A percentile compares a stretch with the other conserved stretches of the same genome.
Evolutionary conservation across 2,329 filamentous ascomycete species (phyloP).

Genomic region (Beauveria scarabaeidicola): DNA sequence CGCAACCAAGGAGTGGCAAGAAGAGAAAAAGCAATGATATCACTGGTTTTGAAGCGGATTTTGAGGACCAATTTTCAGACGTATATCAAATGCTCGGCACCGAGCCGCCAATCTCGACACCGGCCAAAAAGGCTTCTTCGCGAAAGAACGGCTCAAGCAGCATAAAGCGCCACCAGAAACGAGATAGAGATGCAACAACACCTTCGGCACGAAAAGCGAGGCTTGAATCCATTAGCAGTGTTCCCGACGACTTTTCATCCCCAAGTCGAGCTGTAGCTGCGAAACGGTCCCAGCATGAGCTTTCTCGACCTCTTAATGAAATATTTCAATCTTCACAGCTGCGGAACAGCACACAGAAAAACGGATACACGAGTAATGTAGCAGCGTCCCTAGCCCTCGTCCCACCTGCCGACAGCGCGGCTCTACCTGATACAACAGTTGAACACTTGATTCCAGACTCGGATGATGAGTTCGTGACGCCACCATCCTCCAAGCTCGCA

Average conservation of each 20-base stretch:
- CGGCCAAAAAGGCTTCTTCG: slow-evolving; percentile 14
- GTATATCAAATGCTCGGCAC: slow-evolving; percentile 41
- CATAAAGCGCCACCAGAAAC: slow-evolving; percentile 3
- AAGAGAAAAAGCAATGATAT: slow-evolving; percentile 47
- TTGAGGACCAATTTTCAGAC: slow-evolving; percentile 44
- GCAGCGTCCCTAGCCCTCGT: too few relatives aligned
- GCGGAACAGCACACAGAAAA: neutral
- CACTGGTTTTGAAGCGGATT: slow-evolving; percentile 26
- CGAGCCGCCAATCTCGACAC: slow-evolving; percentile 28
- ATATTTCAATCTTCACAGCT: slow-evolving; percentile 12
- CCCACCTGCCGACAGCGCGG: neutral
- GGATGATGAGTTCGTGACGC: slow-evolving; percentile 45
- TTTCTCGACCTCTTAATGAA: slow-evolving; percentile 10
- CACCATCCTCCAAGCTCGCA: slow-evolving; percentile 29
- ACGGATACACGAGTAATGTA: too few relatives aligned
- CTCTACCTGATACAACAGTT: neutral
- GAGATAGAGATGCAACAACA: neutral
- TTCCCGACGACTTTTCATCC: slow-evolving; percentile 6
- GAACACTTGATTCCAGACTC: slow-evolving; percentile 45
- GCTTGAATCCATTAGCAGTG: neutral
- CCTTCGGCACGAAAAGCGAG: neutral
- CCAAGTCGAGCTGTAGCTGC: slow-evolving; percentile 4
- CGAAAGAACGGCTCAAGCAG: slow-evolving; percentile 1
- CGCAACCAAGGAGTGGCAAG: slow-evolving; percentile 28
- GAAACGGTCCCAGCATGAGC: neutral